Evolutionary conservation across 441 rosid genomes (phyloP), one percentile per base, ranked within the genome.

Genomic region (Adansonia gregorii): DNA sequence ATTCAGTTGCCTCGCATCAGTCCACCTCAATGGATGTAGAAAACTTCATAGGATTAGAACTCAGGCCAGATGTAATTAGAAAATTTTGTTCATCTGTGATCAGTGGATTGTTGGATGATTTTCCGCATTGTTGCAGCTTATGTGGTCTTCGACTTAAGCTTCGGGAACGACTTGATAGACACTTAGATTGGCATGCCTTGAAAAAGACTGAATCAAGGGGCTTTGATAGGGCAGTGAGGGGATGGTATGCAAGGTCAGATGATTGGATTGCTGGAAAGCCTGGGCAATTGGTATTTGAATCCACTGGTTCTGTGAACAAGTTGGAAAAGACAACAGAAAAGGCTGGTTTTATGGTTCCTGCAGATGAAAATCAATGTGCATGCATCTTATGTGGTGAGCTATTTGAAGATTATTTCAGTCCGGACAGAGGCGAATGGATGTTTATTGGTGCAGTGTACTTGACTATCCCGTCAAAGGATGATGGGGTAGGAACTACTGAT

Each of bases 321-420:
- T 27, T 83, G 60, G 82, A 79, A 45, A 79, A 61, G 78, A 79
- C 72, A 6, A 79, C 66, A 14, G 89, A 78, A 20, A 67, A 80
- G 46, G 84, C 82, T 78, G 94, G 83, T 76, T 86, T 82, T 22
- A 83, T 85, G 82, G 92, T 92, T 82, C 87, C 85, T 70, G 97
- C 94, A 7, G 95, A 94, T 86, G 99, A 97, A 83, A 85, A 86
- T 79, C 98, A 93, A 76, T 88, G 86, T 82, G 97, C 89, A n/a
- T 97, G 99, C 81, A 68, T 93, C 78, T 72, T 94, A 70, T 97
- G 99, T 76, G 99, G 98, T 54, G 94, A 93, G 82, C 77, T 94
- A 64, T 97, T 97, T 85, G 97, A 94, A 82, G 98, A 97, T 74
- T 84, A 85, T 83, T 97, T 87, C 79, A 78, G 88, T 83, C 87